Evolutionary conservation across 2,329 filamentous ascomycete genomes (phyloP).

Genomic region (Colletotrichum caudatum): DNA sequence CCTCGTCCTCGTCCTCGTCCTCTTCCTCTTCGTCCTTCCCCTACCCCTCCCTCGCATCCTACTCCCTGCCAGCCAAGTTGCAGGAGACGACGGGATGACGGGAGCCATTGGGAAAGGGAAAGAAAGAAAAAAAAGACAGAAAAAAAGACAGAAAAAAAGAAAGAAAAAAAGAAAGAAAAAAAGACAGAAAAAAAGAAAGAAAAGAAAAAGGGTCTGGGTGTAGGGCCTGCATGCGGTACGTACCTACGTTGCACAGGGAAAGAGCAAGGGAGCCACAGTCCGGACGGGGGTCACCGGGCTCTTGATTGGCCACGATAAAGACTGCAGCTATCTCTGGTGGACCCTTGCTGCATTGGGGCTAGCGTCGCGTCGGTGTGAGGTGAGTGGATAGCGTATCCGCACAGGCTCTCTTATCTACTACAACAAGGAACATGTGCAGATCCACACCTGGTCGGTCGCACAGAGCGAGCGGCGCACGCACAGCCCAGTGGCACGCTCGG

Average conservation of each 20-base stretch:
- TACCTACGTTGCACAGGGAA: not conserved
- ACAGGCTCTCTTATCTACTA: slow-evolving; percentile 22
- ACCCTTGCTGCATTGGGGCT: not conserved
- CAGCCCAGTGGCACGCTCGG: not conserved
- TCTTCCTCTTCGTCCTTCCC: not conserved
- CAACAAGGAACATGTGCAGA: slow-evolving; percentile 3
- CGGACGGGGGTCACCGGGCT: not conserved
- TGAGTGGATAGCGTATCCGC: slow-evolving; percentile 11
- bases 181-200: no score
- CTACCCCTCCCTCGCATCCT: not conserved
- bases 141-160: not conserved
- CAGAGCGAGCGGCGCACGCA: not conserved
- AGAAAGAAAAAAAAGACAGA: no score
- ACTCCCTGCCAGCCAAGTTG: not conserved
- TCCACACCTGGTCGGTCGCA: slow-evolving; percentile 32
- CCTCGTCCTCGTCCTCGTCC: not conserved
- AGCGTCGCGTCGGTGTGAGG: slow-evolving; percentile 24
- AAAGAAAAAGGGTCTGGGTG: not conserved
- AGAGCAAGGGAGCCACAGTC: not conserved
- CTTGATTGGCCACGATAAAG: slow-evolving; percentile 25
- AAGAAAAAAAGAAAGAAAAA: not conserved
- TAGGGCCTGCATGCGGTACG: slow-evolving; percentile 2
- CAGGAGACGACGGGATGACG: slow-evolving; percentile 16
- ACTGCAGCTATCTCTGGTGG: not conserved
- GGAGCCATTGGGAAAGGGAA: not conserved